Conservation (phyloP, 345 rosid genomes). For the Combretum micranthum region DNA sequence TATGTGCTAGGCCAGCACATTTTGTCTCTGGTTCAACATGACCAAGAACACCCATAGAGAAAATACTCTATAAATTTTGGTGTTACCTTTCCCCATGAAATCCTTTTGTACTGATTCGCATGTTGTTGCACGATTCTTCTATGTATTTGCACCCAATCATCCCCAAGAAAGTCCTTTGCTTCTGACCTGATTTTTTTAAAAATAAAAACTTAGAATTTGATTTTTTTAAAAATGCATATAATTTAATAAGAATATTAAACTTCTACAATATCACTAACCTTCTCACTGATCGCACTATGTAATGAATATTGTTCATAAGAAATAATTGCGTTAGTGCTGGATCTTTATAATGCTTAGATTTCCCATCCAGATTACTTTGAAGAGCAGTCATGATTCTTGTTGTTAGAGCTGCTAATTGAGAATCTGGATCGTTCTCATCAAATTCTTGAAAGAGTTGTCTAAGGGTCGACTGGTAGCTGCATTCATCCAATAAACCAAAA, state of each 20-base stretch:
- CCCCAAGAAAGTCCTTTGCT: slow-evolving; percentile 90
- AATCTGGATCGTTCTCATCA: slow-evolving; percentile 47
- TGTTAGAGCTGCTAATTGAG: slow-evolving; percentile 59
- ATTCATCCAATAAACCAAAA: slow-evolving; percentile 9
- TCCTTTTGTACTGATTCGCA: slow-evolving; percentile 95
- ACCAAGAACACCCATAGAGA: no score
- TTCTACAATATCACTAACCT: slow-evolving; percentile 39
- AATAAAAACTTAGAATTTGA: slow-evolving; percentile 14
- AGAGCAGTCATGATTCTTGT: slow-evolving; percentile 86
- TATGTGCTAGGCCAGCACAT: no score
- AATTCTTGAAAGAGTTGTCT: slow-evolving; percentile 84
- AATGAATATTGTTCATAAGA: slow-evolving; percentile 94
- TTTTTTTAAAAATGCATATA: background rate
- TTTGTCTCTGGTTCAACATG: no score
- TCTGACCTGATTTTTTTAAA: no score
- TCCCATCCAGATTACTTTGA: slow-evolving; percentile 82
- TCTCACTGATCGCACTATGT: slow-evolving; percentile 92
- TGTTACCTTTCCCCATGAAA: slow-evolving; percentile 91
- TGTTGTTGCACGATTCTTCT: slow-evolving; percentile 93
- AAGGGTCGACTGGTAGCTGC: slow-evolving; percentile 76
- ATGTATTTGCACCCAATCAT: slow-evolving; percentile 99
- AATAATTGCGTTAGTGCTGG: slow-evolving; percentile 88
- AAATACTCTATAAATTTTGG: slow-evolving; percentile 2
- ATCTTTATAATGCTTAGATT: slow-evolving; percentile 94
- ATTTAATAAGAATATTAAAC: slow-evolving; percentile 1